Conservation (phyloP, 2,329 filamentous ascomycete genomes). For the Phoma sp. region DNA sequence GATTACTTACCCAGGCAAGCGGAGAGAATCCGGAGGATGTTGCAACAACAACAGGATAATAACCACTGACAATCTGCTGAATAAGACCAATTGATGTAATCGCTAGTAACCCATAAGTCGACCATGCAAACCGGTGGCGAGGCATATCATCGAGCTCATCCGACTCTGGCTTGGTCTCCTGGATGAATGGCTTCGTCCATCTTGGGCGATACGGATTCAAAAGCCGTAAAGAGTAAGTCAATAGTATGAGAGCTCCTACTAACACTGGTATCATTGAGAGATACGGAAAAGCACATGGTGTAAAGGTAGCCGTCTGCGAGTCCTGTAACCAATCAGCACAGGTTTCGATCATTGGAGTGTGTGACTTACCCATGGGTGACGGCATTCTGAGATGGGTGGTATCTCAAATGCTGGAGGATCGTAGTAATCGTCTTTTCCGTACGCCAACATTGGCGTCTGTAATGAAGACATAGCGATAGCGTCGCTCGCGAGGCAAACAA, state of each 20-base stretch:
- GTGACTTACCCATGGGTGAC: constrained; percentile 36
- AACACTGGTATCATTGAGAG: constrained; percentile 49
- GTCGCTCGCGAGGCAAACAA: constrained; percentile 8
- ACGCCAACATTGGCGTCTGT: constrained; percentile 32
- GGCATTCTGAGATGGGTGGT: constrained; percentile 34
- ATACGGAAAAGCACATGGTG: constrained; percentile 51
- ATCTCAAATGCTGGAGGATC: constrained; percentile 9
- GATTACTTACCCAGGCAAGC: constrained; percentile 43
- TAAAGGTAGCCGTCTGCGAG: constrained; percentile 47
- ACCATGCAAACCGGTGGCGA: constrained; percentile 35
- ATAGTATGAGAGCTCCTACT: constrained; percentile 46
- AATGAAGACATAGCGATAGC: constrained; percentile 30
- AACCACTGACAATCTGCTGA: constrained; percentile 26
- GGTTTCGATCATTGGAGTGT: no score
- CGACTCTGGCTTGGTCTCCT: constrained; percentile 38
- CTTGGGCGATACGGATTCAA: constrained; percentile 50
- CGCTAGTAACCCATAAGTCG: constrained; percentile 35
- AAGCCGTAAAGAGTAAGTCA: constrained; percentile 45
- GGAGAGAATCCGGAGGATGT: constrained; percentile 35
- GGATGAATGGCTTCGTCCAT: constrained; percentile 62
- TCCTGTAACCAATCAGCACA: constrained; percentile 38
- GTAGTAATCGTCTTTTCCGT: neutral
- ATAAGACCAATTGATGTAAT: constrained; percentile 37
- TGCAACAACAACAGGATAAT: constrained; percentile 21
- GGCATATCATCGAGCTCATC: constrained; percentile 41